Conservation (phyloP, 495 filamentous ascomycete species). For the Aspergillus panamensis region DNA sequence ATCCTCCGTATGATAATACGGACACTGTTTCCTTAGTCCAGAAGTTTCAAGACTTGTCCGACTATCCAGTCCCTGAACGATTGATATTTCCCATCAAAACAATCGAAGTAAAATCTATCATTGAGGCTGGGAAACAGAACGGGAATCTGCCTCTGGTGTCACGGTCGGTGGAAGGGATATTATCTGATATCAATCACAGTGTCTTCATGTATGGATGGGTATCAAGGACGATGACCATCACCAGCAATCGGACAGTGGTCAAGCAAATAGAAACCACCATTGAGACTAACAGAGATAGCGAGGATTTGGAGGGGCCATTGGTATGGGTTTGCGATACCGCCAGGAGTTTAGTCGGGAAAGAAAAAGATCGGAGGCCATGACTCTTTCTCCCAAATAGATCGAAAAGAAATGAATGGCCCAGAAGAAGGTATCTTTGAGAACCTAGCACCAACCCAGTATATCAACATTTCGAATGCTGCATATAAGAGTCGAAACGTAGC, state of each 20-base stretch:
- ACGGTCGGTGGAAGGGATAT: slow-evolving; percentile 37
- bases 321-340: slow-evolving; percentile 62
- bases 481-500: no score
- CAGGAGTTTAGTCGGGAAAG: slow-evolving; percentile 63
- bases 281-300: slow-evolving; percentile 37
- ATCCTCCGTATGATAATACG: slow-evolving; percentile 23
- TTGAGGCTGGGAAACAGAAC: slow-evolving; percentile 27
- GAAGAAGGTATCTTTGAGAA: neutral
- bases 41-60: slow-evolving; percentile 47
- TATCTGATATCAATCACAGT: slow-evolving; percentile 61
- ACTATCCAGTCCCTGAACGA: slow-evolving; percentile 46
- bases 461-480: neutral
- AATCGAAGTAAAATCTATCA: slow-evolving; percentile 36
- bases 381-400: neutral
- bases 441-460: neutral
- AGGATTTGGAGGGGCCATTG: slow-evolving; percentile 49
- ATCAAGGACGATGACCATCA: slow-evolving; percentile 57
- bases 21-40: slow-evolving; percentile 31
- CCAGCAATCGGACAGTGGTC: slow-evolving; percentile 61
- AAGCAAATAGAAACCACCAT: slow-evolving; percentile 59
- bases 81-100: slow-evolving; percentile 52
- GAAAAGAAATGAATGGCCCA: slow-evolving; percentile 1
- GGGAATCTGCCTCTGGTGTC: slow-evolving; percentile 38
- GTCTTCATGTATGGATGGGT: slow-evolving; percentile 71
- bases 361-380: slow-evolving; percentile 45